Base-by-base conservation (phyloP, 352 stramenopile genomes). In the Pythium phragmiticola region DNA sequence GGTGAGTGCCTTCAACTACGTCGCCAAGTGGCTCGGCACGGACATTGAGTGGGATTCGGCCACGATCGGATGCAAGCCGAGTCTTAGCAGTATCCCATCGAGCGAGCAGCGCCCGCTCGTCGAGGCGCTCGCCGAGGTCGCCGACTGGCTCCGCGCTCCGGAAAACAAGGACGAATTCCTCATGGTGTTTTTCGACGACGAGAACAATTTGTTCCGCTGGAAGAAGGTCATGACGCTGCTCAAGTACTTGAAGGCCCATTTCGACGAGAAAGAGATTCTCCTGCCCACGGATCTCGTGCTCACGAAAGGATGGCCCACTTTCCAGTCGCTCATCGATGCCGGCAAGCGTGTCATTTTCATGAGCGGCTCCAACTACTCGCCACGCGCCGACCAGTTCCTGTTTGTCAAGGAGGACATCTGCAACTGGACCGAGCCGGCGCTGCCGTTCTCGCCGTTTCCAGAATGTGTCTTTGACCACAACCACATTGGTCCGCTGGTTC, bases 121-220 rank as follows among this genome's bases (percentile, higher is more conserved):
- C 16, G 63, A 76, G 4, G 79, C 77, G 21, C 69, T 90, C 7
- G 61, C 74, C 21, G 82, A 89, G 46, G 58, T 90, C 16, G 68
- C 76, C 0, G 30, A 62, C n/a, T 90, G 82, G 82, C 50, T 90
- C n/a, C 76, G 88, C 54, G 65, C 58, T 0, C 76, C 78, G 11
- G 76, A 75, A 45, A 84, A 86, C 69, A 63, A 72, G 42, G 61
- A 83, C 46, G 79, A 88, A 60, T 94, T 94, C 43, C 73, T 94
- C 43, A 76, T 94, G 62, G 70, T 94, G 23, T 94, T 92, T 69
- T 94, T 95, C 26, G 86, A 95, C 67, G 84, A 92, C 52, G 83
- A 95, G 43, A 70, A 60, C 9, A 77, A 88, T 50, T 59, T 95
- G 0, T 80, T 84, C 65, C 79, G 78, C 34, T 95, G 86, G 86